A percentile compares a stretch with the other conserved stretches of the same genome.
Evolutionary conservation across 352 stramenopile species (phyloP).

Genomic region (Phytophthora pistaciae): DNA sequence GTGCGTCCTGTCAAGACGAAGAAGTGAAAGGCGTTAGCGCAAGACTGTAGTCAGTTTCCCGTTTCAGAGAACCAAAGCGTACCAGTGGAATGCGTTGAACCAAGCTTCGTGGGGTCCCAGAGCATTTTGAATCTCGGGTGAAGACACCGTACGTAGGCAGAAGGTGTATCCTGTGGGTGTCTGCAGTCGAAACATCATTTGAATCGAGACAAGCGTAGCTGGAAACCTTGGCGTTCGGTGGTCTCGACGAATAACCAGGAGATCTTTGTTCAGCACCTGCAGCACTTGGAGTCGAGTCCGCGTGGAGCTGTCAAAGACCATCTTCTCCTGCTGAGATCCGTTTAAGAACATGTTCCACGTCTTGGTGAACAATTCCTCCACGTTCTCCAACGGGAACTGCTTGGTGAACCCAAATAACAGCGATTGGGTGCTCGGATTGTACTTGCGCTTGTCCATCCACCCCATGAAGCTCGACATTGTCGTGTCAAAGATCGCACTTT

Average conservation of each 20-base stretch:
- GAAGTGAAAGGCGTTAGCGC: too few relatives aligned
- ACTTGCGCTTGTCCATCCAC: conserved; percentile 54
- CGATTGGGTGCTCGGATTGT: conserved; percentile 27
- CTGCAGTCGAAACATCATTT: conserved; percentile 66
- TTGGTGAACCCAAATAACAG: conserved; percentile 43
- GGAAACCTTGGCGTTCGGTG: conserved; percentile 57
- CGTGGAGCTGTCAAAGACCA: conserved; percentile 50
- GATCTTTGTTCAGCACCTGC: conserved; percentile 59
- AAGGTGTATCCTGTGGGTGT: conserved; percentile 56
- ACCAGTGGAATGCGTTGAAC: conserved; percentile 69
- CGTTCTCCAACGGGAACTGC: conserved; percentile 34
- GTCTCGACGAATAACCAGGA: conserved; percentile 58
- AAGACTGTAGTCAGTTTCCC: too few relatives aligned
- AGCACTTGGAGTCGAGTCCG: conserved; percentile 52
- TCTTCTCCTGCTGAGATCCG: conserved; percentile 36
- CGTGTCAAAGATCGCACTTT: conserved; percentile 24
- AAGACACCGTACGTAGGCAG: conserved; percentile 61
- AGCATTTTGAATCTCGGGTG: conserved; percentile 49
- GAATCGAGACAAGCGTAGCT: too few relatives aligned
- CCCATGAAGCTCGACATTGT: conserved; percentile 48
- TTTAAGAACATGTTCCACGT: conserved; percentile 50
- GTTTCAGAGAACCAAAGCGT: conserved; percentile 1
- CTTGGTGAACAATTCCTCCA: conserved; percentile 38
- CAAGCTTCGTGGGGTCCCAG: conserved; percentile 53
- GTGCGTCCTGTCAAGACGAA: conserved; percentile 40